A percentile compares a stretch with the other conserved stretches of the same genome.
Evolutionary conservation across 2,329 filamentous ascomycete genomes (phyloP).

Genomic region (Fusarium nisikadoi): DNA sequence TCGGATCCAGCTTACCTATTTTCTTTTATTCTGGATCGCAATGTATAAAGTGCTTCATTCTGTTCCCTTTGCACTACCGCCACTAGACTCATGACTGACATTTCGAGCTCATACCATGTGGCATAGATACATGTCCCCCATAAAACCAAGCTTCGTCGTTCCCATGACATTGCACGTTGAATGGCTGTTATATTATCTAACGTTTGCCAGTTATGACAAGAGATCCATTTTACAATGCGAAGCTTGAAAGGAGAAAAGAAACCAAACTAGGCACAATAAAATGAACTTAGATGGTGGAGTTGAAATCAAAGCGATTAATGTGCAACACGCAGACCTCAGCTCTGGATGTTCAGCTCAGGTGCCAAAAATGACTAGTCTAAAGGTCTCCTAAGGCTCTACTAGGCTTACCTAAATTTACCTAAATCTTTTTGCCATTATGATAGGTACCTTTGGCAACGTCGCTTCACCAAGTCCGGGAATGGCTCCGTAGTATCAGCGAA

Average conservation of each 20-base stretch:
- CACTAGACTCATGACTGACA: fast-evolving
- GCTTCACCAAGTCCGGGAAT: conserved; percentile 27
- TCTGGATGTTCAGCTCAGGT: not conserved
- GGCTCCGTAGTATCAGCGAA: conserved; percentile 13
- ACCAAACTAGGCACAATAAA: too few relatives aligned
- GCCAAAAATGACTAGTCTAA: not conserved
- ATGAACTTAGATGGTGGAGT: conserved; percentile 9
- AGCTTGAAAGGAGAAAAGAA: not conserved
- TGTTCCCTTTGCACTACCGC: fast-evolving
- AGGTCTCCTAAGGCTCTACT: not conserved
- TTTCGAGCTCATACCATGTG: fast-evolving
- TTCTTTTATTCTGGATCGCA: not conserved
- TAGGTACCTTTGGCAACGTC: not conserved
- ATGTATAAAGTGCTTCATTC: not conserved
- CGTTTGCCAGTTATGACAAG: not conserved
- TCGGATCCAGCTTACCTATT: conserved; percentile 8
- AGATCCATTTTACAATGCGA: not conserved
- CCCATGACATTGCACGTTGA: not conserved
- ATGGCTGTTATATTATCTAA: fast-evolving
- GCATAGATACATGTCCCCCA: not conserved
- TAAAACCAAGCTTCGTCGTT: fast-evolving
- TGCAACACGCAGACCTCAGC: not conserved
- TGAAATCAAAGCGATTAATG: not conserved
- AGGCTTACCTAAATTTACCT: not conserved
- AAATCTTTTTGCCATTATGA: not conserved